phyloP scores from a whole-genome alignment of 768 basidiomycete genomes.

The Lyophyllum shimeji region DNA sequence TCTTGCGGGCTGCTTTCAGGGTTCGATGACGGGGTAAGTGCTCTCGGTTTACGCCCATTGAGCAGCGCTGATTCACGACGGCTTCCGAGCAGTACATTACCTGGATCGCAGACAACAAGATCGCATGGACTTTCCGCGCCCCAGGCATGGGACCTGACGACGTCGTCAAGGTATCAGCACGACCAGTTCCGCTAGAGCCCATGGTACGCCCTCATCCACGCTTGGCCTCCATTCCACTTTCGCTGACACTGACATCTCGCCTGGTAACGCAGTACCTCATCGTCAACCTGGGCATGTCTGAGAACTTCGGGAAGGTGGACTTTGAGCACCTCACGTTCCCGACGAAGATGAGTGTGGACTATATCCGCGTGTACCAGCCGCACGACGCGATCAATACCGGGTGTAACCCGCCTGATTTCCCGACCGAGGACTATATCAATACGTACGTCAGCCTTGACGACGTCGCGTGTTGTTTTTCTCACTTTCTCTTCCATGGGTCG shows the following conservation, averaged over 20 bases:
- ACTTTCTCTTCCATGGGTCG: background rate
- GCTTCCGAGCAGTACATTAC: constrained; percentile 64
- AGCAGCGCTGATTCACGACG: background rate
- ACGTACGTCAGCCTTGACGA: constrained; percentile 33
- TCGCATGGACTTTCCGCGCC: constrained; percentile 74
- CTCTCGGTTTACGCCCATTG: background rate
- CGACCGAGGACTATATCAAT: constrained; percentile 73
- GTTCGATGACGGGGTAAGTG: constrained; percentile 61
- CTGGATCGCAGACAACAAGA: constrained; percentile 71
- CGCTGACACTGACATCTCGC: background rate
- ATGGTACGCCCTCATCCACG: constrained; percentile 54
- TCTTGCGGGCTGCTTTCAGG: constrained; percentile 32
- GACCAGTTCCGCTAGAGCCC: constrained; percentile 80
- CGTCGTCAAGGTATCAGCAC: constrained; percentile 54
- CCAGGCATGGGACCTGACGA: constrained; percentile 66
- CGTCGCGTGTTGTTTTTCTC: background rate
- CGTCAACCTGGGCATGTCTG: constrained; percentile 79
- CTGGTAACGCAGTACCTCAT: constrained; percentile 64
- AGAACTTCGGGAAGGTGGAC: constrained; percentile 74
- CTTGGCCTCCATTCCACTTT: background rate
- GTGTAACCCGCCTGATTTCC: constrained; percentile 65
- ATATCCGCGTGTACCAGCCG: constrained; percentile 72
- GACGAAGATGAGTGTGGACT: constrained; percentile 44
- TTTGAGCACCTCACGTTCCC: constrained; percentile 71
- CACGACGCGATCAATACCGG: constrained; percentile 63